Conservation (phyloP, 345 rosid genomes). For the Euphorbia pulcherrima region DNA sequence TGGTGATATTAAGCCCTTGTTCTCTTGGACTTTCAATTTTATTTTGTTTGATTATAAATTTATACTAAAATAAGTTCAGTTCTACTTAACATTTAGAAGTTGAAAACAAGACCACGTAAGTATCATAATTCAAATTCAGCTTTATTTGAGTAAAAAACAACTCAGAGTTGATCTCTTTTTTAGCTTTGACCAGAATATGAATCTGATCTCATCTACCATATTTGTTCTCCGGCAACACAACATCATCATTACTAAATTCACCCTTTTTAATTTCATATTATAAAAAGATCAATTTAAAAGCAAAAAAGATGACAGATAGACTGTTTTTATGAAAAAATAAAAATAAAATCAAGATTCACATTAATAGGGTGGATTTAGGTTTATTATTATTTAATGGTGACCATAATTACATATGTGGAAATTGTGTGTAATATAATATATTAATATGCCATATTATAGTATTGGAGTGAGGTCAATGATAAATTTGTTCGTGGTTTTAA, state of each 20-base stretch:
- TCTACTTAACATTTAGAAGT: too few relatives aligned
- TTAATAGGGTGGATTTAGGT: neutral
- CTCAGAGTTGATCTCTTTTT: slow-evolving; percentile 15
- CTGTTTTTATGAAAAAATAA: neutral
- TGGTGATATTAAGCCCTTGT: slow-evolving; percentile 40
- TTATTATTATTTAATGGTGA: neutral
- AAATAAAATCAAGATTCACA: neutral
- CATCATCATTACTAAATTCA: slow-evolving; percentile 34
- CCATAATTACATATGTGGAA: neutral
- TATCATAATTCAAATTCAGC: slow-evolving; percentile 42
- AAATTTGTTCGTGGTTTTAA: neutral
- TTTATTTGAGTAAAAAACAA: slow-evolving; percentile 45
- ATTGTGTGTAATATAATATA: neutral
- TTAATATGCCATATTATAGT: too few relatives aligned
- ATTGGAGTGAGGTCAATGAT: too few relatives aligned
- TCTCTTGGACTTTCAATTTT: too few relatives aligned
- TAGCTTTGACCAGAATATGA: slow-evolving; percentile 44
- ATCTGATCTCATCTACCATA: slow-evolving; percentile 23
- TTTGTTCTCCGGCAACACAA: slow-evolving; percentile 23
- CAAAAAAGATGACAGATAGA: neutral
- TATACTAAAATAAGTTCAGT: too few relatives aligned
- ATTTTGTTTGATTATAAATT: too few relatives aligned
- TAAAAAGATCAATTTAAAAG: neutral
- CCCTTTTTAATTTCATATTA: slow-evolving; percentile 3
- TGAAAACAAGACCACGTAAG: slow-evolving; percentile 19